Evolutionary conservation across 179 eudicot genomes (phyloP), one percentile per base, ranked within the genome.

Genomic region (Nepenthes alata): DNA sequence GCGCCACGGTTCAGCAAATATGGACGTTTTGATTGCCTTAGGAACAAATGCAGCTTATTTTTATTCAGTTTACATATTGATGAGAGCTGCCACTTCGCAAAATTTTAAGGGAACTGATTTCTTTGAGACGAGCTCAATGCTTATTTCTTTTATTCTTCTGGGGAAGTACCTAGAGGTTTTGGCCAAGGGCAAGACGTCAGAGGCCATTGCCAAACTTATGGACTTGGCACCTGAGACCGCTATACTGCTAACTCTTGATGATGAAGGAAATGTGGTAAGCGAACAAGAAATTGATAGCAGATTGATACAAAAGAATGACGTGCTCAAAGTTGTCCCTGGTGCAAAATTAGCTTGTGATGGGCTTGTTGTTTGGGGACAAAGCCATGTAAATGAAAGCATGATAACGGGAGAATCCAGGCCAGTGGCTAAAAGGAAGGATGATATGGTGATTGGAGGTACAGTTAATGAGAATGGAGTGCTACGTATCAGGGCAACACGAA

Each of bases 41-140:
- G 99, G 99, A 69, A 94, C 99, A 54, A 94, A 87, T 64, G 85
- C 97, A 41, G 99, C 99, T 7, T 94, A 94, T 72, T 87, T 85
- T 49, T 90, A 90, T 59, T 94, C 99, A 3, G 91, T 85, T 6
- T 94, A 90, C 55, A 80, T 85, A 0, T 84, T 85, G 16, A 53
- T 78, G 41, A 77, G 91, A 74, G 89, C 99, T 11, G 87, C 96
- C n/a, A 78, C 84, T 51, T 82, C 97, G 54, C 70, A 69, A 37
- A 48, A 66, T 14, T 94, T 81, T 44, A 71, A 82, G 68, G 80
- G 91, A 13, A 83, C 81, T 0, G 99, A 87, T 79, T 90, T 94
- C 67, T 90, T 94, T 44, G 99, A 94, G 77, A 94, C 99, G 1
- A 94, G 99, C 67, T 64, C 97, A 11, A 94, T 94, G 97, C 88